These are phyloP conservation scores for Euclidium syriacum DNA, from an alignment of 345 rosid species.

Conservation along the genomic window DNA sequence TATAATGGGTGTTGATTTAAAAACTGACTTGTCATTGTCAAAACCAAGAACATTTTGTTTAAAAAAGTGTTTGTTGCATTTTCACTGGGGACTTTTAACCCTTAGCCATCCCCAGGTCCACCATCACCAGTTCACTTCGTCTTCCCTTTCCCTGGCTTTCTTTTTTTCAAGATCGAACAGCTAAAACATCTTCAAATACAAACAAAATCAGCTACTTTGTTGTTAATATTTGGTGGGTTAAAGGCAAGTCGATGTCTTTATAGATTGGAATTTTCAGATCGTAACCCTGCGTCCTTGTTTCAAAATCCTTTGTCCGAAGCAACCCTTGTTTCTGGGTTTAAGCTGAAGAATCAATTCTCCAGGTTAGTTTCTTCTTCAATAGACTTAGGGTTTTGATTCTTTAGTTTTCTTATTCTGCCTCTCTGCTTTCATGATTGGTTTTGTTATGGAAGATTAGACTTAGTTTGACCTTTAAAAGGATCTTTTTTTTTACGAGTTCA, in stretches of 20 bases:
- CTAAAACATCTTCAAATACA: not conserved
- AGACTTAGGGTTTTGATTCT: not conserved
- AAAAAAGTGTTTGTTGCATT: not conserved
- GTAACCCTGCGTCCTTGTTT: not conserved
- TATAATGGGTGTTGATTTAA: too few species aligned
- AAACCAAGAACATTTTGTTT: conserved; percentile 18
- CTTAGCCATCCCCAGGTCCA: conserved; percentile 14
- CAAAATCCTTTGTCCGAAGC: not conserved
- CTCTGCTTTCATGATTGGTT: not conserved
- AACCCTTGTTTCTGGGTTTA: not conserved
- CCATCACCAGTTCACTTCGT: conserved; percentile 24
- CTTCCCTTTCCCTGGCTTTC: conserved; percentile 1
- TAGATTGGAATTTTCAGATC: not conserved
- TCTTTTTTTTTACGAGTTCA: not conserved
- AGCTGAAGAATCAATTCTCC: not conserved
- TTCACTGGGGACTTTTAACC: conserved; percentile 1
- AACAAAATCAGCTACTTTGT: conserved; percentile 3
- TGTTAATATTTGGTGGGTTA: conserved; percentile 1
- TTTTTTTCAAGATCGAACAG: conserved; percentile 3
- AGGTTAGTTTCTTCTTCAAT: conserved; percentile 12
- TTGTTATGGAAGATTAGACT: not conserved
- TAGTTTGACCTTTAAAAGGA: conserved; percentile 2
- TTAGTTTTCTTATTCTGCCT: not conserved
- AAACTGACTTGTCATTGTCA: conserved; percentile 6
- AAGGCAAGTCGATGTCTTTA: conserved; percentile 5